phyloP scores from a whole-genome alignment of 2,329 filamentous ascomycete genomes.

The Pseudogymnoascus sp. region DNA sequence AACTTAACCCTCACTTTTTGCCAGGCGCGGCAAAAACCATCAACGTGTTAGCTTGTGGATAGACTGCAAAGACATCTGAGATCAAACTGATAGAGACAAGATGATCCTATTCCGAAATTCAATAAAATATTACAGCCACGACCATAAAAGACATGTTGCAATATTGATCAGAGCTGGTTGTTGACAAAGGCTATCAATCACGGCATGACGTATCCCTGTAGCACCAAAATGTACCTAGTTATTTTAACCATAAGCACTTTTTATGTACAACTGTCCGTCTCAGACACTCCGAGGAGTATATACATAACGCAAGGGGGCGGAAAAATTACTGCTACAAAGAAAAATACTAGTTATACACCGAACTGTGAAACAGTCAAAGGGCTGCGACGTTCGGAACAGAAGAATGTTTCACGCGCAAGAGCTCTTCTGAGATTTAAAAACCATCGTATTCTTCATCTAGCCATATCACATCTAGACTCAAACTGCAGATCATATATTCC shows the following conservation, averaged over 20 bases:
- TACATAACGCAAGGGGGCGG: background rate
- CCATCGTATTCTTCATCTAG: slow-evolving; percentile 3
- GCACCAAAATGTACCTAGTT: background rate
- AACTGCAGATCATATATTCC: slow-evolving; percentile 1
- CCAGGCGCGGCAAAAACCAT: background rate
- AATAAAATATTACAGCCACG: background rate
- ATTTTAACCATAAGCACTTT: background rate
- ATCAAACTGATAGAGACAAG: background rate
- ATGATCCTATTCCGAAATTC: background rate
- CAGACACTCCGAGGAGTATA: background rate
- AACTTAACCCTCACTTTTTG: background rate
- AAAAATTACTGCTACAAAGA: background rate
- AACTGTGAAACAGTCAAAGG: background rate
- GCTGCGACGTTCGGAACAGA: background rate
- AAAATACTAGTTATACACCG: background rate
- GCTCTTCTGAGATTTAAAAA: background rate
- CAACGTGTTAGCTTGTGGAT: background rate
- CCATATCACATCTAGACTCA: background rate
- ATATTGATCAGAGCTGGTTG: background rate
- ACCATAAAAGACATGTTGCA: background rate
- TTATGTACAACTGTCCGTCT: background rate
- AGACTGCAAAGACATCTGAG: background rate
- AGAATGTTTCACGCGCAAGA: background rate
- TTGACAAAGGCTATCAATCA: background rate
- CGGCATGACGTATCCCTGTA: slow-evolving; percentile 5